A percentile compares a stretch with the other conserved stretches of the same genome.
Conservation (phyloP, 257 asterid species). For the Forsythia suspensa region DNA sequence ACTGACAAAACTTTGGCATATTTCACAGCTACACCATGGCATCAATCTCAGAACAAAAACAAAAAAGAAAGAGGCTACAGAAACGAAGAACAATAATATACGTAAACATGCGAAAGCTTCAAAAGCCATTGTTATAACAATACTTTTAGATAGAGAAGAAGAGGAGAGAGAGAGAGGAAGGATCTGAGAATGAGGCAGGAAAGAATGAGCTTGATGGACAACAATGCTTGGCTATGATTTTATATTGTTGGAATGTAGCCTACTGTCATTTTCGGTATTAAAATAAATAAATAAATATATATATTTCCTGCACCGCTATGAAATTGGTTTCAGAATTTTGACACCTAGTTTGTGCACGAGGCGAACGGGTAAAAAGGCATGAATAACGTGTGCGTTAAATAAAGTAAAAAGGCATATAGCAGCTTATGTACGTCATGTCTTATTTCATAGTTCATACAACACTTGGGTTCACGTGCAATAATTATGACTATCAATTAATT, state of each 20-base stretch:
- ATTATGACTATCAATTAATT: background rate
- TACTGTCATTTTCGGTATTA: background rate
- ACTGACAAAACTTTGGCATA: slow-evolving; percentile 49
- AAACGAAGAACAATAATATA: slow-evolving; percentile 28
- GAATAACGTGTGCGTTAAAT: slow-evolving; percentile 30
- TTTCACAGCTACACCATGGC: slow-evolving; percentile 65
- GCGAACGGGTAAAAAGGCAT: slow-evolving; percentile 24
- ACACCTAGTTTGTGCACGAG: slow-evolving; percentile 11
- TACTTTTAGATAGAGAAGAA: background rate
- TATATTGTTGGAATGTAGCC: slow-evolving; percentile 22
- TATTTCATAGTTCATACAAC: background rate
- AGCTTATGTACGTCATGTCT: background rate
- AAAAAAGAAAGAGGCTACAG: slow-evolving; percentile 13
- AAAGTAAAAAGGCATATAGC: background rate
- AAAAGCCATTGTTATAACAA: slow-evolving; percentile 16
- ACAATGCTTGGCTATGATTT: slow-evolving; percentile 9
- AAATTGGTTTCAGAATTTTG: background rate
- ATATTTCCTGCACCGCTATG: background rate
- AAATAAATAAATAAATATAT: background rate
- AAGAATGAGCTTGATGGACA: slow-evolving; percentile 2
- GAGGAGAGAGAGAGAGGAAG: background rate
- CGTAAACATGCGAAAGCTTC: slow-evolving; percentile 25
- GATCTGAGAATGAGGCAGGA: slow-evolving; percentile 7
- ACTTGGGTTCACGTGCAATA: background rate
- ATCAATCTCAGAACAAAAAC: slow-evolving; percentile 31